Percentiles rank a stretch among this genome's conserved stretches.
Evolutionary conservation across 2,329 filamentous ascomycete genomes (phyloP).

Genomic region (Arthroderma sp.): DNA sequence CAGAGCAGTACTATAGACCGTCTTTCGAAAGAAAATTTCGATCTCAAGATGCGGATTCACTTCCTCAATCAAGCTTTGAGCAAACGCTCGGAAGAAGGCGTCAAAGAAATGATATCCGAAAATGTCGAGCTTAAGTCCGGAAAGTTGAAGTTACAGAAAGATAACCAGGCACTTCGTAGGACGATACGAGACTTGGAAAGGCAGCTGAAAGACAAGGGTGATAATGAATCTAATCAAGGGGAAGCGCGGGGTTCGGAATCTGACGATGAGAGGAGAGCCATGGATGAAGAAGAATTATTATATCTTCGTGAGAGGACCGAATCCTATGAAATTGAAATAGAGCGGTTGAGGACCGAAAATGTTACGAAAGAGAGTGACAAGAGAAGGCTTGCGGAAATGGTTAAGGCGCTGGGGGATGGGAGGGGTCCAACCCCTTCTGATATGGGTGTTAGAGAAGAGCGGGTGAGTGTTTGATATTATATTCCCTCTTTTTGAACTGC

Average conservation of each 20-base stretch:
- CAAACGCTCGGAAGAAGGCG: conserved; percentile 85
- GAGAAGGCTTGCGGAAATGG: conserved; percentile 68
- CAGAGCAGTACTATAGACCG: conserved; percentile 96
- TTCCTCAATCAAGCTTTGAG: conserved; percentile 89
- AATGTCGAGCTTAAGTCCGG: conserved; percentile 92
- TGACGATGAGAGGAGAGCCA: conserved; percentile 21
- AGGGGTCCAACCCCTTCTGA: conserved; percentile 34
- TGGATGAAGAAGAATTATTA: conserved; percentile 71
- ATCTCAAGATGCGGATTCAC: conserved; percentile 93
- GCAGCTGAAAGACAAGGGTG: conserved; percentile 48
- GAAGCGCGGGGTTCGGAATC: conserved; percentile 19
- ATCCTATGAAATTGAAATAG: conserved; percentile 69
- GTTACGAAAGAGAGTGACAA: conserved; percentile 73
- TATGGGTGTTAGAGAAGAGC: conserved; percentile 35
- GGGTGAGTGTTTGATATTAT: conserved; percentile 22
- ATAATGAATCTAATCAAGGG: conserved; percentile 41
- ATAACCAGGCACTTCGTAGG: conserved; percentile 70
- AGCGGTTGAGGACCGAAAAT: conserved; percentile 65
- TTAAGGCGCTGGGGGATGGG: conserved; percentile 50
- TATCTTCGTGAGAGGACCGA: conserved; percentile 78
- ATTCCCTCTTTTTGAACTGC: background rate
- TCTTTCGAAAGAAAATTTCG: conserved; percentile 95
- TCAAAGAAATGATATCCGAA: conserved; percentile 96
- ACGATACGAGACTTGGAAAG: conserved; percentile 79
- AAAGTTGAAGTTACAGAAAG: conserved; percentile 75